Evolutionary conservation across 2,329 filamentous ascomycete species (phyloP).

Genomic region (Aureobasidium pullulans): DNA sequence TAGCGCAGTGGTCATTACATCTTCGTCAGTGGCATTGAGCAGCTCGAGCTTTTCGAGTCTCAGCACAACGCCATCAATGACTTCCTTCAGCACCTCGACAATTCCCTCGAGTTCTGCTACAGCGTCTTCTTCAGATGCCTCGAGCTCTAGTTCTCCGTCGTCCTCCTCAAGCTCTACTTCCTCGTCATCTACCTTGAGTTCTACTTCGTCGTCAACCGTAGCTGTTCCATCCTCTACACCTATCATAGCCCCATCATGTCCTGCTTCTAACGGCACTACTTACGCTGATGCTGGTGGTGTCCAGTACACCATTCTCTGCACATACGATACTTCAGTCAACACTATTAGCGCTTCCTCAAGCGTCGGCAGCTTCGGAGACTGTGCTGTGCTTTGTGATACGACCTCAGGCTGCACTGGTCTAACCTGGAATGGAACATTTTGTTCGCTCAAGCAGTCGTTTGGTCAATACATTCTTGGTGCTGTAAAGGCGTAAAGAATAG

Average conservation of each 20-base stretch:
- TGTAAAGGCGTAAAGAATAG: background rate
- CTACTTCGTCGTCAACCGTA: background rate
- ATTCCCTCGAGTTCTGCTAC: background rate
- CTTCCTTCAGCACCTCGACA: background rate
- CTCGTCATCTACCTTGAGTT: background rate
- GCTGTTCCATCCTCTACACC: background rate
- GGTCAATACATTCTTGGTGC: constrained; percentile 7
- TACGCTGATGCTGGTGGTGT: constrained; percentile 17
- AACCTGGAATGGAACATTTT: background rate
- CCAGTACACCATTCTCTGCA: background rate
- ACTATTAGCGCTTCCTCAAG: background rate
- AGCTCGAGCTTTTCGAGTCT: background rate
- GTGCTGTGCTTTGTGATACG: background rate
- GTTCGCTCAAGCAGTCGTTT: constrained; percentile 1
- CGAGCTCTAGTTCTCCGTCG: background rate
- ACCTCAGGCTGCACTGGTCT: background rate
- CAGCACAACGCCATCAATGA: background rate
- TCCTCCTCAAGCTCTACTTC: background rate
- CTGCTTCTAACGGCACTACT: constrained; percentile 18
- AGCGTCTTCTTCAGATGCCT: background rate
- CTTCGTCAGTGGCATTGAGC: background rate
- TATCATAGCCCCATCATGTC: constrained; percentile 16
- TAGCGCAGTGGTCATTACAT: background rate
- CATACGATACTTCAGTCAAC: background rate
- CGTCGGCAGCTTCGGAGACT: background rate